Evolutionary conservation across 164 flowering plant genomes (phyloP).

Genomic region (Annona cherimola): DNA sequence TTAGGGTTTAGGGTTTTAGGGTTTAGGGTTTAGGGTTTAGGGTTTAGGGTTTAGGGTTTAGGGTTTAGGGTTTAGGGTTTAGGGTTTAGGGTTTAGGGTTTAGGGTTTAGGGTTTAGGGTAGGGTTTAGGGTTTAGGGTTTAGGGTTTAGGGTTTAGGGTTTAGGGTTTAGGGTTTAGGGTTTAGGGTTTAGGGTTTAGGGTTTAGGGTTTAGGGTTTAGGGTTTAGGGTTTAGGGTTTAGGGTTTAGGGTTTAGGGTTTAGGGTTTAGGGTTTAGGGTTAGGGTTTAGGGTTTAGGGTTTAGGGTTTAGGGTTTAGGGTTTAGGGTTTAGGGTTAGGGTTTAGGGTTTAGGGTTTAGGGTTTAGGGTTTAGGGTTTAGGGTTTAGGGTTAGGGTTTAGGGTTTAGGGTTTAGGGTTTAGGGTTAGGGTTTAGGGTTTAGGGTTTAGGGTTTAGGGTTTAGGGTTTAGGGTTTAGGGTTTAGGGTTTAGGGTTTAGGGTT

Average conservation of each 20-base stretch:
- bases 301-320: not conserved
- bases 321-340: not conserved
- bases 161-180: not conserved
- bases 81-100: not conserved
- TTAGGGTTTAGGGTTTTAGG: no score
- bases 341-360: not conserved
- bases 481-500: not conserved
- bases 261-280: not conserved
- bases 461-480: not conserved
- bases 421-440: not conserved
- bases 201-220: not conserved
- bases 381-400: not conserved
- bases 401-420: not conserved
- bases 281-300: not conserved
- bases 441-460: not conserved
- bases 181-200: not conserved
- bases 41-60: not conserved
- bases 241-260: not conserved
- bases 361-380: not conserved
- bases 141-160: not conserved
- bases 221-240: not conserved
- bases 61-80: not conserved
- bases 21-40: no score
- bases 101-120: not conserved
- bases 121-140: not conserved